Evolutionary conservation across 306 rosid species (phyloP).

Genomic region (Cucurbita pepo): DNA sequence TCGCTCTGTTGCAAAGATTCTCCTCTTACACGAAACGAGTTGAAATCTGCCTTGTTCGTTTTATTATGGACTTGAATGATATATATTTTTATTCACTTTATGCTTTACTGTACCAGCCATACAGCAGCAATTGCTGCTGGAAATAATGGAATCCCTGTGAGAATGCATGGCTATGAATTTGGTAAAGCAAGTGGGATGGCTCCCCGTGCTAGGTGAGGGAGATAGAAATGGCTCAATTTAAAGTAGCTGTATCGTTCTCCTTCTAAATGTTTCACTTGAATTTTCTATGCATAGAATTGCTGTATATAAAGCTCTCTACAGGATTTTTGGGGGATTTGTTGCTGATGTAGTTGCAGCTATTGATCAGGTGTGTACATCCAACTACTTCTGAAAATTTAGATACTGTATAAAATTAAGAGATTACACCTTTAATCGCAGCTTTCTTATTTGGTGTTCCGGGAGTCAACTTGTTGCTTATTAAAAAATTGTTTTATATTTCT

Average conservation of each 20-base stretch:
- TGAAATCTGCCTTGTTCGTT: background rate
- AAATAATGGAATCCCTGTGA: slow-evolving; percentile 93
- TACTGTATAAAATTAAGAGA: background rate
- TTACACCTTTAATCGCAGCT: background rate
- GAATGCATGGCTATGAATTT: slow-evolving; percentile 88
- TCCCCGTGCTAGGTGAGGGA: slow-evolving; percentile 94
- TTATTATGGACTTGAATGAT: background rate
- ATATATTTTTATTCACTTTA: background rate
- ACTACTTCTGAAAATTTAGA: background rate
- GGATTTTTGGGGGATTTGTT: slow-evolving; percentile 90
- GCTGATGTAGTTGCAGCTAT: slow-evolving; percentile 99
- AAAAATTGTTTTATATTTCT: background rate
- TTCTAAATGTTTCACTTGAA: slow-evolving; percentile 11
- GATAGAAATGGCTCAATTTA: slow-evolving; percentile 8
- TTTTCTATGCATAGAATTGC: slow-evolving; percentile 62
- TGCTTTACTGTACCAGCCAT: slow-evolving; percentile 42
- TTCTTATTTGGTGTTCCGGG: background rate
- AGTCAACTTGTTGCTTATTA: background rate
- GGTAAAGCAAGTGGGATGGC: slow-evolving; percentile 99
- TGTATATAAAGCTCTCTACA: slow-evolving; percentile 91
- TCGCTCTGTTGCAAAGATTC: background rate
- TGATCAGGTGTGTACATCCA: slow-evolving; percentile 60
- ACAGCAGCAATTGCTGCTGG: slow-evolving; percentile 99
- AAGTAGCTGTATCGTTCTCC: slow-evolving; percentile 11
- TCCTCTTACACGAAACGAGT: background rate